phyloP scores from a whole-genome alignment of 2,329 filamentous ascomycete species.

The Amauroascus niger region DNA sequence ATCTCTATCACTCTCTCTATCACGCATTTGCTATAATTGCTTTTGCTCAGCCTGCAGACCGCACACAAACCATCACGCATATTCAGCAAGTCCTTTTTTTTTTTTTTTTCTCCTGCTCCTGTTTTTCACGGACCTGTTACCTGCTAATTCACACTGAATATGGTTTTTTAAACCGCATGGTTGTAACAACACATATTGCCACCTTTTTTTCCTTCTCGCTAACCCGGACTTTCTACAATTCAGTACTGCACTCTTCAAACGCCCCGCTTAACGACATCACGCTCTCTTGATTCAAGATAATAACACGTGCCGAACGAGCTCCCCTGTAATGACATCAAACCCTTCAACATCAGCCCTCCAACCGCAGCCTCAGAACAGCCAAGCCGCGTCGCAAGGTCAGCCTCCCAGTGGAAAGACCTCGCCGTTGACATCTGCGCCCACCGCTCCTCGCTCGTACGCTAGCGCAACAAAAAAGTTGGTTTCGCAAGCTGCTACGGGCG shows the following conservation, averaged over 20 bases:
- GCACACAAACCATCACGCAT: not conserved
- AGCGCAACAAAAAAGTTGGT: constrained; percentile 51
- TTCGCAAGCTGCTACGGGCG: constrained; percentile 41
- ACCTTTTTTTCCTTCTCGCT: too few species aligned
- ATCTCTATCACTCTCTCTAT: too few species aligned
- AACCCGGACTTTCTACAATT: not conserved
- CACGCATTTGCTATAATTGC: constrained; percentile 5
- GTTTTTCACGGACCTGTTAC: too few species aligned
- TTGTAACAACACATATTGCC: not conserved
- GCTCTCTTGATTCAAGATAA: not conserved
- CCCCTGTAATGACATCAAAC: constrained; percentile 54
- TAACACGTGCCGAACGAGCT: constrained; percentile 11
- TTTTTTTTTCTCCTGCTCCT: not conserved
- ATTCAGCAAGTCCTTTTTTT: not conserved
- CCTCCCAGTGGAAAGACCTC: constrained; percentile 45
- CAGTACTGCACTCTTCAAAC: not conserved
- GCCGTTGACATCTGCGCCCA: constrained; percentile 40
- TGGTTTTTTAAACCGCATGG: not conserved
- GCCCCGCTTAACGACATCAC: not conserved
- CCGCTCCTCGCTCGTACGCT: constrained; percentile 51
- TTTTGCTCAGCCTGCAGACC: constrained; percentile 1
- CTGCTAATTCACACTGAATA: too few species aligned
- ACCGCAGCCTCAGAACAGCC: constrained; percentile 41
- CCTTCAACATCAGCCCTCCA: constrained; percentile 41
- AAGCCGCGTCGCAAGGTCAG: constrained; percentile 38